phyloP scores from a whole-genome alignment of 805 yeast genomes.

The Spathaspora girioi region DNA sequence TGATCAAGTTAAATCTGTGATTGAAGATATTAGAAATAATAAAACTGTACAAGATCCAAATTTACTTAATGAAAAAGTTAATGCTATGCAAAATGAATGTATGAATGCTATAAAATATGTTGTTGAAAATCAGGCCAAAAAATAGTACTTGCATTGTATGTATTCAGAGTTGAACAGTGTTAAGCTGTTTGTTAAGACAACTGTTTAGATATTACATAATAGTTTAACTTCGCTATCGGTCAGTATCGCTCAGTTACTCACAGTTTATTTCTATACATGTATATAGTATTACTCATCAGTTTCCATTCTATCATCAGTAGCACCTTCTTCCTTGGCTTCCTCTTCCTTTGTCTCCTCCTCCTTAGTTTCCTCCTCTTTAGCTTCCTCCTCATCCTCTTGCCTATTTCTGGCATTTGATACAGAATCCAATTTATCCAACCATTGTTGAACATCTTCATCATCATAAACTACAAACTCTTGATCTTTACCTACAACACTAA shows the following conservation, averaged over 20 bases:
- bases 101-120: slow-evolving; percentile 38
- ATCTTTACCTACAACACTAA: slow-evolving; percentile 88
- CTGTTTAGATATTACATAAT: too few species aligned
- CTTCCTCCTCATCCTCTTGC: slow-evolving; percentile 41
- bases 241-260: background rate
- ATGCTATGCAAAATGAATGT: slow-evolving; percentile 33
- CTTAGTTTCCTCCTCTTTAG: slow-evolving; percentile 35
- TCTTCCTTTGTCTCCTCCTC: slow-evolving; percentile 19
- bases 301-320: slow-evolving; percentile 35
- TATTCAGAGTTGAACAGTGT: too few species aligned
- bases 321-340: slow-evolving; percentile 9
- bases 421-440: slow-evolving; percentile 74
- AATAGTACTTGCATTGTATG: too few species aligned
- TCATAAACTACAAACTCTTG: slow-evolving; percentile 74
- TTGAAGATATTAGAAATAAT: slow-evolving; percentile 30
- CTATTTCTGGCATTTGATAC: slow-evolving; percentile 55
- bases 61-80: slow-evolving; percentile 31
- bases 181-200: too few species aligned
- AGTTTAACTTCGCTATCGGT: background rate
- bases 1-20: slow-evolving; percentile 20
- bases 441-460: slow-evolving; percentile 79
- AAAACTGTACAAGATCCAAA: slow-evolving; percentile 29
- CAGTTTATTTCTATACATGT: background rate
- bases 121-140: slow-evolving; percentile 30
- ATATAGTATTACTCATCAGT: slow-evolving; percentile 26